Percentiles rank a stretch among this genome's conserved stretches.
Conservation (phyloP, 306 rosid genomes). For the Trifolium pratense region DNA sequence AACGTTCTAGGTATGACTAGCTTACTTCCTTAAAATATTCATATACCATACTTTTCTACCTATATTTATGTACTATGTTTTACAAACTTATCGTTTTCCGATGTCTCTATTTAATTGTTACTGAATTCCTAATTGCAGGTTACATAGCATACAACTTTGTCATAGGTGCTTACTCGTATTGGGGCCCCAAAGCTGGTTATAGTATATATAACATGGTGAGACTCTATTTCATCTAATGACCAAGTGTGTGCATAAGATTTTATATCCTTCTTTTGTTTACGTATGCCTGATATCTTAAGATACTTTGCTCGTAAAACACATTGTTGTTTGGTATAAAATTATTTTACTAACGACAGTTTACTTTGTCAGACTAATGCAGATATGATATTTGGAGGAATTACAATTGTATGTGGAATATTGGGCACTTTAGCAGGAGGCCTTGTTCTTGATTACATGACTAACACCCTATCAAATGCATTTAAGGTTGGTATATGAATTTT, state of each 20-base stretch:
- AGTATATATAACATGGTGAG: conserved; percentile 86
- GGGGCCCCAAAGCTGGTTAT: conserved; percentile 98
- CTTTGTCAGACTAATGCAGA: conserved; percentile 83
- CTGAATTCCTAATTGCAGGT: conserved; percentile 59
- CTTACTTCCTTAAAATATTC: too few relatives aligned
- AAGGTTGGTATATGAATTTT: conserved; percentile 63
- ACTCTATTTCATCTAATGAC: conserved; percentile 18
- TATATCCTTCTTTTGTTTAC: not conserved
- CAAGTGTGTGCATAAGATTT: conserved; percentile 27
- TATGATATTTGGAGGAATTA: conserved; percentile 87
- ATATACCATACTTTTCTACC: too few relatives aligned
- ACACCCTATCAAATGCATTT: conserved; percentile 82
- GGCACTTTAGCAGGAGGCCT: conserved; percentile 89
- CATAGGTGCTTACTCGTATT: conserved; percentile 90
- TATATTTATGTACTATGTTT: too few relatives aligned
- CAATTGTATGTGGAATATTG: conserved; percentile 77
- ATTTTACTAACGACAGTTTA: conserved; percentile 35
- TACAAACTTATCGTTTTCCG: conserved; percentile 4
- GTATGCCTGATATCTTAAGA: conserved; percentile 6
- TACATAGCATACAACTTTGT: conserved; percentile 83
- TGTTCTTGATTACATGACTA: conserved; percentile 63
- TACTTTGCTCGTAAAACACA: conserved; percentile 25
- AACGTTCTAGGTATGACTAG: conserved; percentile 73
- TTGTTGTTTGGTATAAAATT: conserved; percentile 26
- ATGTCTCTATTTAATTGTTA: conserved; percentile 15